phyloP scores from a whole-genome alignment of 495 filamentous ascomycete species.

The Penicillium diatomitis region DNA sequence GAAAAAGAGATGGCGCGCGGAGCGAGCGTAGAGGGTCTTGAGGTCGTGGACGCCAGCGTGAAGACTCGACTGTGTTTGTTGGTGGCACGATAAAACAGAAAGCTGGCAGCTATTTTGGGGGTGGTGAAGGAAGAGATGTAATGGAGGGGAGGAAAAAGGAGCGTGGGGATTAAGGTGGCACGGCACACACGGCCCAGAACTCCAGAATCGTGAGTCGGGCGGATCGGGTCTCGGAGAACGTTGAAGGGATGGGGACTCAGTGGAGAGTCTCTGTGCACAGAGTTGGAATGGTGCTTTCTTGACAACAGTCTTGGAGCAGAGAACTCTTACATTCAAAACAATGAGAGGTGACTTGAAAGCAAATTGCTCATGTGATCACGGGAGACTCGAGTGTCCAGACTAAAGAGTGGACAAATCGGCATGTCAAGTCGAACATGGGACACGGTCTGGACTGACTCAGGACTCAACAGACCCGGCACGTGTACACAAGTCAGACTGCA shows the following conservation, averaged over 20 bases:
- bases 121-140: neutral
- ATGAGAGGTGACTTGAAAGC: no score
- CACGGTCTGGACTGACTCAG: no score
- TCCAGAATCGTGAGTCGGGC: slow-evolving; percentile 19
- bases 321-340: no score
- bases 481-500: no score
- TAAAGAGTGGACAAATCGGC: no score
- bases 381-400: no score
- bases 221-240: slow-evolving; percentile 11
- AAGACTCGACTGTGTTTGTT: neutral
- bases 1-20: slow-evolving; percentile 75
- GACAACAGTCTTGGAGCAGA: no score
- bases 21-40: slow-evolving; percentile 76
- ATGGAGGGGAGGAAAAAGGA: slow-evolving; percentile 14
- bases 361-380: no score
- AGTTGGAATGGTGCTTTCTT: no score
- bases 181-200: slow-evolving; percentile 21
- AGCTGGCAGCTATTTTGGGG: neutral
- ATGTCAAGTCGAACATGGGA: no score
- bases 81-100: neutral
- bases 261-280: slow-evolving; percentile 8
- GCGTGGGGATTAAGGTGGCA: slow-evolving; percentile 24
- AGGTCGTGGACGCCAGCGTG: slow-evolving; percentile 41
- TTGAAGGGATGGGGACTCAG: slow-evolving; percentile 10
- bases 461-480: no score